phyloP scores from a whole-genome alignment of 2,329 filamentous ascomycete species.

The Cladosporium austrohemisphaericum region DNA sequence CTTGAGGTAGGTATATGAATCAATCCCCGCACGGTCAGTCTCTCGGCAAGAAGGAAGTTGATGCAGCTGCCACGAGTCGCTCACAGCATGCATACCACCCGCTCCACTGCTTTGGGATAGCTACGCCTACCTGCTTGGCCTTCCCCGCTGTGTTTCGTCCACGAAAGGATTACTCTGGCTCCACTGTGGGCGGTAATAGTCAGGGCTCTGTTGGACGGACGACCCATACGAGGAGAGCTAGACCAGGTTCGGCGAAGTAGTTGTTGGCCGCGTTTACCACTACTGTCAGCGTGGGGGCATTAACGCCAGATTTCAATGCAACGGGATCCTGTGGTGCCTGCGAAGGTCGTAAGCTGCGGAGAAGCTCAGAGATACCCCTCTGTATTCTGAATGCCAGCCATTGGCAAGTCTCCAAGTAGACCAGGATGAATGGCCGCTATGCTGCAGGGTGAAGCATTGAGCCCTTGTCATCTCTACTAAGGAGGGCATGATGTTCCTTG shows the following conservation, averaged over 20 bases:
- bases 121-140: background rate
- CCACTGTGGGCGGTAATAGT: background rate
- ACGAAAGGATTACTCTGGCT: background rate
- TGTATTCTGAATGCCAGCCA: background rate
- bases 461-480: no score
- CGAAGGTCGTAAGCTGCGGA: constrained; percentile 11
- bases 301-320: background rate
- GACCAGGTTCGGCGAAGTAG: background rate
- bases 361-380: constrained; percentile 3
- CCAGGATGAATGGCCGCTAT: constrained; percentile 6
- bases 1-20: constrained; percentile 23
- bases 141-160: constrained; percentile 1
- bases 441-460: background rate
- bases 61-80: constrained; percentile 11
- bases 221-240: background rate
- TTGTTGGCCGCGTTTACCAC: background rate
- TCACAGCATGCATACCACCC: background rate
- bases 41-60: constrained; percentile 22
- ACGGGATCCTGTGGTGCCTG: constrained; percentile 4
- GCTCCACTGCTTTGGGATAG: background rate
- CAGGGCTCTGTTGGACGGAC: background rate
- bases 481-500: no score
- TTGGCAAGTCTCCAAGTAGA: background rate
- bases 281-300: background rate
- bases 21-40: constrained; percentile 23